A percentile compares a stretch with the other conserved stretches of the same genome.
These are phyloP conservation scores for Trifolium repens DNA, from an alignment of 306 rosid genomes.

Conservation along the genomic window DNA sequence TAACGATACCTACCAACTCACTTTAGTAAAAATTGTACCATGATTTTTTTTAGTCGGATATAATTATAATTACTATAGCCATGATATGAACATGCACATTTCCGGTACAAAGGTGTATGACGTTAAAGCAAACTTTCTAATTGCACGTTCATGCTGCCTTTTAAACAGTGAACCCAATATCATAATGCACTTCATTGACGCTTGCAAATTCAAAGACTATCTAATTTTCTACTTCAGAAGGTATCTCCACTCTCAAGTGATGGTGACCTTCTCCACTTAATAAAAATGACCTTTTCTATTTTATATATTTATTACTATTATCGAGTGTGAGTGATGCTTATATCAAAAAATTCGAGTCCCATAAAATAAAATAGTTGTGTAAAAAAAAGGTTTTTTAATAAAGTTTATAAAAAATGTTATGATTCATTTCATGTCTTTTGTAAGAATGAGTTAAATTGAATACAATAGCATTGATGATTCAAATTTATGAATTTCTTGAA, in stretches of 20 bases:
- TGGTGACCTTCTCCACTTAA: slow-evolving; percentile 43
- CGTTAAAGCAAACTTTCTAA: not conserved
- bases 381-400: too few species aligned
- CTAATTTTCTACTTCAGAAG: slow-evolving; percentile 39
- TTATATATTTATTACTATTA: too few species aligned
- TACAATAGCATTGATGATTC: too few species aligned
- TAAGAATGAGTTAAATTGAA: too few species aligned
- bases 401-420: too few species aligned
- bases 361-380: too few species aligned
- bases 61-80: not conserved
- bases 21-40: not conserved
- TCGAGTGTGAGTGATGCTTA: too few species aligned
- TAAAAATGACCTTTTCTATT: slow-evolving; percentile 41
- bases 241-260: slow-evolving; percentile 41
- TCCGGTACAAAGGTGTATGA: not conserved
- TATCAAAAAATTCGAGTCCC: too few species aligned
- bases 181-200: slow-evolving; percentile 79
- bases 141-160: not conserved
- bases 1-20: not conserved
- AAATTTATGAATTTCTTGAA: too few species aligned
- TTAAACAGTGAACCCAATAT: slow-evolving; percentile 67
- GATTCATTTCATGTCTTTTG: too few species aligned
- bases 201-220: slow-evolving; percentile 68
- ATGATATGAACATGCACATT: not conserved
- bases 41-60: too few species aligned